Conservation (phyloP, 2,329 filamentous ascomycete species). For the Diplodia scrobiculata region DNA sequence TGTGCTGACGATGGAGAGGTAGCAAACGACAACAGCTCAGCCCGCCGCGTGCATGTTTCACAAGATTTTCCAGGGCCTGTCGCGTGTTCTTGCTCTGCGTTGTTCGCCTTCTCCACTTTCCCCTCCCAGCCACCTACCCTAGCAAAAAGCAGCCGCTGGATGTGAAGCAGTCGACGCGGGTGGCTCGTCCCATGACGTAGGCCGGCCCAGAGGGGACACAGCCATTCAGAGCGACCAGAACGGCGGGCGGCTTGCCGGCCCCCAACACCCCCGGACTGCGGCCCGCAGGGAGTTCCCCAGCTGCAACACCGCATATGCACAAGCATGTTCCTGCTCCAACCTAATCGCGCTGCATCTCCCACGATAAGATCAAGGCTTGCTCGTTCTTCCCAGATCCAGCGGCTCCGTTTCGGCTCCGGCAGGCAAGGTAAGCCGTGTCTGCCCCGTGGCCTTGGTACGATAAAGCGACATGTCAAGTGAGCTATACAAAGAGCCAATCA, state of each 20-base stretch:
- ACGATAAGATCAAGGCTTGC: not conserved
- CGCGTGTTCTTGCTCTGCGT: constrained; percentile 5
- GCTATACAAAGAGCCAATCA: not conserved
- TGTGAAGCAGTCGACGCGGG: not conserved
- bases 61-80: not conserved
- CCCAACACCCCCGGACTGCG: constrained; percentile 11
- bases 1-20: not conserved
- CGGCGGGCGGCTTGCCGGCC: not conserved
- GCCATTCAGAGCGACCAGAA: not conserved
- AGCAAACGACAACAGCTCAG: constrained; percentile 16
- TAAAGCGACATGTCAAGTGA: not conserved
- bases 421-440: not conserved
- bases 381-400: not conserved
- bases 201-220: not conserved
- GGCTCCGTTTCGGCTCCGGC: not conserved
- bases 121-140: constrained; percentile 11
- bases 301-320: constrained; percentile 3
- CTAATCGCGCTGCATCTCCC: not conserved
- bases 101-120: constrained; percentile 20
- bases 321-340: not conserved
- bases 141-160: not conserved
- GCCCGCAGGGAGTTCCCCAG: constrained; percentile 1
- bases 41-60: constrained; percentile 12
- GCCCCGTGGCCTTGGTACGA: constrained; percentile 1
- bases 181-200: constrained; percentile 23